Evolutionary conservation across 495 filamentous ascomycete genomes (phyloP), one percentile per base, ranked within the genome.

Genomic region (Astrocystis sublimbata): DNA sequence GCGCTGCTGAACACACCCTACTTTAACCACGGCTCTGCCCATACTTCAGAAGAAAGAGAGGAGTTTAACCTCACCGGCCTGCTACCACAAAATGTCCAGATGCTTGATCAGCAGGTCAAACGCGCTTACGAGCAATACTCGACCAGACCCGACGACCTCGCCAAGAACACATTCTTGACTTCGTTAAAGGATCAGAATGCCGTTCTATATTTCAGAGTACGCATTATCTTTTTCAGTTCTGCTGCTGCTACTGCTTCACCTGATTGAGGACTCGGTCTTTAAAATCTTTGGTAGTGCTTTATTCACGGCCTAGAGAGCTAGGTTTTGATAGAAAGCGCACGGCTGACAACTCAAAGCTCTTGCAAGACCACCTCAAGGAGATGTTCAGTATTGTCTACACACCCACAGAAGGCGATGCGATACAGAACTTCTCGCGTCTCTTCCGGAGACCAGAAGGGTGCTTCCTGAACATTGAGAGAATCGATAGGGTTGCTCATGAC

Each of bases 341-440:
- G 12, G 31, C 62, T 64, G 46, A 59, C n/a, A 17, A 6, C 21
- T 10, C 31, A 8, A 56, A 79, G 75, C 67, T 82, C 40, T 41
- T 82, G 19, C 72, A 79, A 59, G 76, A 80, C 35, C 73, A 82
- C 36, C 63, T 81, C 35, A 68, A 89, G 63, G 92, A 96, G 72
- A 93, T 96, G 89, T 92, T 96, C 66, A 83, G 86, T 42, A 76
- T 96, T 10, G 91, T 96, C 31, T 96, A 96, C 70, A 96, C 92
- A 0, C 92, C 92, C 0, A 96, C 92, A 0, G 92, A 96, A 73
- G 92, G 90, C 3, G 91, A 96, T n/a, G 92, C 92, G 1, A 96
- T 96, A 58, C 82, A 89, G 72, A 89, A 92, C 67, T 96, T 89
- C 70, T 96, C 92, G 5, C 76, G 88, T 3, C 62, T 93, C 3